phyloP scores from a whole-genome alignment of 2,329 filamentous ascomycete genomes.

The Fusarium sp. region DNA sequence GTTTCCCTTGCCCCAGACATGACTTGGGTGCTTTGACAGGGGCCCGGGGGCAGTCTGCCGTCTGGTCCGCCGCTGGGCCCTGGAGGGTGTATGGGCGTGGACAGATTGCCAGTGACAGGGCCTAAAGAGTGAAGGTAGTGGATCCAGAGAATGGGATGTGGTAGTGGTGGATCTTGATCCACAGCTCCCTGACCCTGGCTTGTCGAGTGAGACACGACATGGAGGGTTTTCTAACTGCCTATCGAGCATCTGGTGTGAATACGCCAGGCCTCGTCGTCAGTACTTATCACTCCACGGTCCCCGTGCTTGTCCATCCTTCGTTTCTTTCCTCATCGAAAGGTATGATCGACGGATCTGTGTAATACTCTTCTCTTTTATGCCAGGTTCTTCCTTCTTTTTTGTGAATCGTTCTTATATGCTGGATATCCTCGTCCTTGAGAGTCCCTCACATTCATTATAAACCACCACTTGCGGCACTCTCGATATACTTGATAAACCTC shows the following conservation, averaged over 20 bases:
- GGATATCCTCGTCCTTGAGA: constrained; percentile 54
- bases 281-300: constrained; percentile 63
- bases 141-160: constrained; percentile 41
- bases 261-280: constrained; percentile 51
- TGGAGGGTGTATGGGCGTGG: constrained; percentile 30
- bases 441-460: constrained; percentile 57
- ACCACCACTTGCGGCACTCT: constrained; percentile 43
- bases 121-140: constrained; percentile 33
- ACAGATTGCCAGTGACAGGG: constrained; percentile 25
- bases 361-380: constrained; percentile 60
- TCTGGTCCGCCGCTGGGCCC: constrained; percentile 43
- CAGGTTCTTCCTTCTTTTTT: constrained; percentile 63
- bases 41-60: constrained; percentile 45
- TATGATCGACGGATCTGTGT: constrained; percentile 62
- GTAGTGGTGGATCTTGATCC: constrained; percentile 44
- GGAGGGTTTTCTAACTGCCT: constrained; percentile 47
- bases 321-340: constrained; percentile 50
- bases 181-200: constrained; percentile 53
- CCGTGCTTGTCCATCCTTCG: constrained; percentile 55
- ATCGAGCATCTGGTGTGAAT: constrained; percentile 46
- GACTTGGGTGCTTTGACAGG: constrained; percentile 39
- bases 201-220: constrained; percentile 63
- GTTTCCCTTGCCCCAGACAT: constrained; percentile 49
- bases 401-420: constrained; percentile 57
- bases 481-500: constrained; percentile 38